Conservation (phyloP, 345 rosid genomes). For the Streptanthus diversifolius region DNA sequence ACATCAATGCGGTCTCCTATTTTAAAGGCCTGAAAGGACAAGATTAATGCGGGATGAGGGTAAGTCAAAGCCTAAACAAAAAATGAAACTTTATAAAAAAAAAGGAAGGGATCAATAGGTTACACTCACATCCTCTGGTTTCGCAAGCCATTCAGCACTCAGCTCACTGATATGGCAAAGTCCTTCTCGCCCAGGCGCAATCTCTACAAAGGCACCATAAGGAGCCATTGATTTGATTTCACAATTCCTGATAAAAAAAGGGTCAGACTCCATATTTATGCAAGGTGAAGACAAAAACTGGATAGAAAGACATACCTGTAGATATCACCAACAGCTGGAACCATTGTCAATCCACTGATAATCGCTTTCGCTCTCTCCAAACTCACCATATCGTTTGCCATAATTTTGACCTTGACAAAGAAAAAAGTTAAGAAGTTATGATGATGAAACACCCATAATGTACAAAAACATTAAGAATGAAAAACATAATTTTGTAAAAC, state of each 20-base stretch:
- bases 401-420: slow-evolving; percentile 74
- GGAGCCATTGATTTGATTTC: slow-evolving; percentile 88
- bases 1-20: slow-evolving; percentile 93
- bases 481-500: slow-evolving; percentile 29
- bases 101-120: neutral
- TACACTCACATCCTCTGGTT: slow-evolving; percentile 89
- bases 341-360: slow-evolving; percentile 75
- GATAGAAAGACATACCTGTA: slow-evolving; percentile 46
- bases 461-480: neutral
- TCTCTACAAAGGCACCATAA: slow-evolving; percentile 94
- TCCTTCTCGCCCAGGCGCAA: slow-evolving; percentile 96
- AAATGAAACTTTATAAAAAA: neutral
- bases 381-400: slow-evolving; percentile 72
- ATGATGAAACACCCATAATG: slow-evolving; percentile 9
- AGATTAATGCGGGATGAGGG: neutral
- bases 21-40: slow-evolving; percentile 59
- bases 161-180: slow-evolving; percentile 98
- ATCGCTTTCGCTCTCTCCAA: slow-evolving; percentile 81
- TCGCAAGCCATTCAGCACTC: slow-evolving; percentile 77
- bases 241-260: slow-evolving; percentile 58
- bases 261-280: slow-evolving; percentile 18
- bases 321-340: slow-evolving; percentile 82
- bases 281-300: neutral
- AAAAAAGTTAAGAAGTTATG: slow-evolving; percentile 6
- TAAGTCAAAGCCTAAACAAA: neutral